These are phyloP conservation scores for Rhynchospora breviuscula DNA, from an alignment of 176 grass and related monocot genomes.

Conservation along the genomic window DNA sequence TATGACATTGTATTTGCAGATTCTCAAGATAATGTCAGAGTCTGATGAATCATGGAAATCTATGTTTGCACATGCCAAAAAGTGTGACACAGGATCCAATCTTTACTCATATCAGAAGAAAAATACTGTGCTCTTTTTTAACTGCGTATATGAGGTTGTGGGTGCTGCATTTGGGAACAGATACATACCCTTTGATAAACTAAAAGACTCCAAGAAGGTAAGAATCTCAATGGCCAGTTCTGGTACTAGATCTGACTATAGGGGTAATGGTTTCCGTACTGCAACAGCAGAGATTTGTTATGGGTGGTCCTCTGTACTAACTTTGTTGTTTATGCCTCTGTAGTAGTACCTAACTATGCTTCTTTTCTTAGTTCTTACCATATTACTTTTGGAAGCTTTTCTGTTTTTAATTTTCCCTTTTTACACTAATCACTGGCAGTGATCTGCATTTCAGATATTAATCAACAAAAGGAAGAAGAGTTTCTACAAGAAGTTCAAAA, in stretches of 20 bases:
- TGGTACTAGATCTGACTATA: background rate
- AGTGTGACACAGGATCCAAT: background rate
- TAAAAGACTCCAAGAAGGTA: background rate
- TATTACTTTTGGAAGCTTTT: background rate
- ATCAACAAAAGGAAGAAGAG: background rate
- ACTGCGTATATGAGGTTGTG: conserved; percentile 14
- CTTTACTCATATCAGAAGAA: conserved; percentile 17
- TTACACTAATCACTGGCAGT: background rate
- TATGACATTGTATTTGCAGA: conserved; percentile 13
- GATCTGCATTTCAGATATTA: background rate
- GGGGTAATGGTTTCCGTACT: background rate
- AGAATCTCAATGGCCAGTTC: background rate
- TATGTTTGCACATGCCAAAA: conserved; percentile 14
- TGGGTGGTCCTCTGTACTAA: background rate
- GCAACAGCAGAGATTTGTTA: background rate
- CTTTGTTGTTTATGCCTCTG: background rate
- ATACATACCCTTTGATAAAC: conserved; percentile 1
- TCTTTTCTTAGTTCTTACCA: too few relatives aligned
- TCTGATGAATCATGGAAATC: background rate
- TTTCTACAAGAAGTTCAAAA: background rate
- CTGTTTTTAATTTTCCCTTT: background rate
- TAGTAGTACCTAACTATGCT: background rate
- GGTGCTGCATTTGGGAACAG: conserved; percentile 1
- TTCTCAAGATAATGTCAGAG: background rate
- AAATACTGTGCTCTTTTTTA: conserved; percentile 16